Percentiles rank a stretch among this genome's conserved stretches.
Conservation (phyloP, 2,329 filamentous ascomycete genomes). For the Thielaviopsis musarum region DNA sequence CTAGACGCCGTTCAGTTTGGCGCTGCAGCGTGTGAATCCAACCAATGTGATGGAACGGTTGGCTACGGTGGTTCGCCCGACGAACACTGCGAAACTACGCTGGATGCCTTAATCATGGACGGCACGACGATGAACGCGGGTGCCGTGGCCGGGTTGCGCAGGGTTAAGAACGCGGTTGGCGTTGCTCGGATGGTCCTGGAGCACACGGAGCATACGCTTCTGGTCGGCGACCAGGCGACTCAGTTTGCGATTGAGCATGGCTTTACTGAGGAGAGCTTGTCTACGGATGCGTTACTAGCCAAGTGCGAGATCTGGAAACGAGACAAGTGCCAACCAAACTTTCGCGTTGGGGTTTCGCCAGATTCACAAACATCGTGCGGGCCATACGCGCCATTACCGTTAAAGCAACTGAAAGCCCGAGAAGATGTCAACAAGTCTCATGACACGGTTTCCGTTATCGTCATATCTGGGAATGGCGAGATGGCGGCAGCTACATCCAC, state of each 20-base stretch:
- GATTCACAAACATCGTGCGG: constrained; percentile 27
- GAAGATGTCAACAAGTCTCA: constrained; percentile 19
- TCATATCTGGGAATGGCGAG: constrained; percentile 24
- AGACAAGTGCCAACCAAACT: constrained; percentile 32
- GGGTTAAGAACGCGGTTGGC: constrained; percentile 30
- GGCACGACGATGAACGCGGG: constrained; percentile 35
- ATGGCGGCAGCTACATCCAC: constrained; percentile 40
- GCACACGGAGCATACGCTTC: constrained; percentile 32
- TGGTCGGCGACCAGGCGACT: constrained; percentile 36
- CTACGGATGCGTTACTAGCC: constrained; percentile 24
- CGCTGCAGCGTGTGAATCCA: constrained; percentile 32
- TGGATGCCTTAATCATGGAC: constrained; percentile 43
- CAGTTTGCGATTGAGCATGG: constrained; percentile 35
- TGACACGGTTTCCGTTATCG: constrained; percentile 38
- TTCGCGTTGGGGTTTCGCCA: constrained; percentile 28
- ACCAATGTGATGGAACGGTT: constrained; percentile 37
- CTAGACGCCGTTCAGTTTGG: constrained; percentile 36
- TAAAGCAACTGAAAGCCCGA: background rate
- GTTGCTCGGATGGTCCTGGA: constrained; percentile 35
- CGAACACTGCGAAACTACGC: constrained; percentile 38
- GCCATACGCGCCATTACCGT: constrained; percentile 24
- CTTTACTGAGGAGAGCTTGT: constrained; percentile 28
- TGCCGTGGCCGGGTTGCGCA: constrained; percentile 33
- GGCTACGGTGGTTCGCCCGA: constrained; percentile 38
- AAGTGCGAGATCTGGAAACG: constrained; percentile 28